Base-by-base conservation (phyloP, 495 filamentous ascomycete species). In the Talaromyces ruber region DNA sequence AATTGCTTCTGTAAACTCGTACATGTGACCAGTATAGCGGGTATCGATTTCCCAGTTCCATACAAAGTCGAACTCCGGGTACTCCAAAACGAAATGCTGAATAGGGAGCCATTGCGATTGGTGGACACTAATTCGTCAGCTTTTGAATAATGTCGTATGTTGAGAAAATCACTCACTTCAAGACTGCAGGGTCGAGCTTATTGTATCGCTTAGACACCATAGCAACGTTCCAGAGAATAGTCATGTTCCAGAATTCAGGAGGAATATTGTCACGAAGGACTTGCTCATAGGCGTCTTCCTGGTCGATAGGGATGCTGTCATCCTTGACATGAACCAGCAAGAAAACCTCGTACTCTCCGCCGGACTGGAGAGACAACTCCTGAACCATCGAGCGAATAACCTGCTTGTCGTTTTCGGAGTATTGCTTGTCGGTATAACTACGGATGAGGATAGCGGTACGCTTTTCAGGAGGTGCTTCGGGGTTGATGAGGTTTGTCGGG, bases 11-110 rank as follows among this genome's bases (percentile, higher is more conserved):
- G 91, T 73, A 54, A 90, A 79, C 64, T 90, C 82, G 68, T 91
- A 91, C 69, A 84, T 78, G 63, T 92, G 84, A 8, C 88, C 88
- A 0, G 83, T 88, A 60, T 84, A 82, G 22, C 89, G 82, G n/a
- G 81, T 81, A 67, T 92, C 88, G 68, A 88, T 81, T 64, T 91
- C 88, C 79, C 86, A 86, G 67, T 91, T 90, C 88, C 88, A 92
- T 59, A 88, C 79, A 66, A 79, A 89, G 59, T 88, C 86, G 62
- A 88, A 92, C 62, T 90, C 82, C 0, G 87, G 87, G 62, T 88
- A 81, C 26, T 84, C 76, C 61, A 86, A 79, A 53, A 84, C 83
- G 66, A 92, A 91, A 51, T 76, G 71, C 50, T 77, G 71, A 14
- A 76, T 18, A 8, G 75, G 68, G 32, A 75, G 73, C 58, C 67